These are phyloP conservation scores for Colletotrichum limetticola DNA, from an alignment of 2,329 filamentous ascomycete species.

Conservation along the genomic window DNA sequence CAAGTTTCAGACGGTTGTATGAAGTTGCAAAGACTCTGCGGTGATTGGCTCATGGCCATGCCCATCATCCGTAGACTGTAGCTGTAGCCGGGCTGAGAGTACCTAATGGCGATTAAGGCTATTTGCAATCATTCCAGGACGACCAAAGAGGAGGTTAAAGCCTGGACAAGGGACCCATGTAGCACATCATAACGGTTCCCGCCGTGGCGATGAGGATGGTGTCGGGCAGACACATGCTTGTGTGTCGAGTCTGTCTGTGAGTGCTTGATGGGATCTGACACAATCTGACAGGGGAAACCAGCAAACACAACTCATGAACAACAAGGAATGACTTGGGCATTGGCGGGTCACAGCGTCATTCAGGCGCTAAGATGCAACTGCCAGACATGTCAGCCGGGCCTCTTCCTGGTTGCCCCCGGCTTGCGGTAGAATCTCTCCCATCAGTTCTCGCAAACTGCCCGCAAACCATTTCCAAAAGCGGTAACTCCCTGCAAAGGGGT, in stretches of 20 bases:
- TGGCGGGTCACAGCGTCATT: constrained; percentile 8
- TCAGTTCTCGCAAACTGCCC: not conserved
- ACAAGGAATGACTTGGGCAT: not conserved
- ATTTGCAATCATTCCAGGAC: not conserved
- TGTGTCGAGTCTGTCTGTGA: constrained; percentile 1
- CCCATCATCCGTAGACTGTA: not conserved
- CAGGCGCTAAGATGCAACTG: not conserved
- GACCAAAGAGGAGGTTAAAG: not conserved
- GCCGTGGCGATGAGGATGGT: not conserved
- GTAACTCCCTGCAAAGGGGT: constrained; percentile 17
- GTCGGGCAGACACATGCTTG: not conserved
- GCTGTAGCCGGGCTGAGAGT: not conserved
- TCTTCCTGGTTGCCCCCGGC: not conserved
- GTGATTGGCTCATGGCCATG: constrained; percentile 16
- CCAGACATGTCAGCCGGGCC: not conserved
- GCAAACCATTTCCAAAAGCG: constrained; percentile 15
- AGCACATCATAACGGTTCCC: not conserved
- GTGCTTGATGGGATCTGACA: constrained; percentile 6
- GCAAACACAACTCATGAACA: not conserved
- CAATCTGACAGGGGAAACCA: constrained; percentile 13
- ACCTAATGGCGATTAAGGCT: constrained; percentile 8
- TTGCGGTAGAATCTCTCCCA: not conserved
- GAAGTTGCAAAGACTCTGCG: not conserved
- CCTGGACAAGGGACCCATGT: constrained; percentile 2
- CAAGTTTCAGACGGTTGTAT: constrained; percentile 27